Percentiles rank a stretch among this genome's conserved stretches.
Conservation (phyloP, 805 yeast genomes). For the Candida ficus region DNA sequence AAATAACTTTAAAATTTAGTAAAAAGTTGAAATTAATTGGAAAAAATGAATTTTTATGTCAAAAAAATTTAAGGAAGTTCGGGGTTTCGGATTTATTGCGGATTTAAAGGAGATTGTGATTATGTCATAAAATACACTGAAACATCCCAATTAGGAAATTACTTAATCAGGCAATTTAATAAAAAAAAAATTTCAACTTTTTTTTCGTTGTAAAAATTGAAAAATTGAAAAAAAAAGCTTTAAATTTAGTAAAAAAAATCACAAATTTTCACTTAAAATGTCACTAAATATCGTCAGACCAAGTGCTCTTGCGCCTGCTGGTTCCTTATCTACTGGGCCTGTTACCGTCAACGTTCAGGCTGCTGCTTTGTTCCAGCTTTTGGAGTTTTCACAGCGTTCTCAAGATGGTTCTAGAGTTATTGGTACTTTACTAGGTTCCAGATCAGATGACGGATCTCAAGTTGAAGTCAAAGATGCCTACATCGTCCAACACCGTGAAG, state of each 20-base stretch:
- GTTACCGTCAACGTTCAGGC: conserved; percentile 55
- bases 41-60: no score
- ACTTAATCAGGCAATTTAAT: not conserved
- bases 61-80: no score
- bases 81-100: not conserved
- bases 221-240: not conserved
- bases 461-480: conserved; percentile 71
- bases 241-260: not conserved
- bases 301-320: conserved; percentile 17
- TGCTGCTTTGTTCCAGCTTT: conserved; percentile 68
- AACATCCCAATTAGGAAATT: not conserved
- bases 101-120: not conserved
- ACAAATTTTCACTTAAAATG: conserved; percentile 6
- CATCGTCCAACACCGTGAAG: conserved; percentile 75
- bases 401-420: conserved; percentile 59
- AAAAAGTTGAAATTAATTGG: no score
- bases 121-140: not conserved
- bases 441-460: conserved; percentile 79
- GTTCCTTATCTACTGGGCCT: conserved; percentile 33
- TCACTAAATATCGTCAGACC: conserved; percentile 27
- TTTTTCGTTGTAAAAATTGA: conserved; percentile 1
- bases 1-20: no score
- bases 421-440: conserved; percentile 75
- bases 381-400: conserved; percentile 63
- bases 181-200: not conserved